Conservation (phyloP, 2,329 filamentous ascomycete genomes). For the Emergomyces orientalis region DNA sequence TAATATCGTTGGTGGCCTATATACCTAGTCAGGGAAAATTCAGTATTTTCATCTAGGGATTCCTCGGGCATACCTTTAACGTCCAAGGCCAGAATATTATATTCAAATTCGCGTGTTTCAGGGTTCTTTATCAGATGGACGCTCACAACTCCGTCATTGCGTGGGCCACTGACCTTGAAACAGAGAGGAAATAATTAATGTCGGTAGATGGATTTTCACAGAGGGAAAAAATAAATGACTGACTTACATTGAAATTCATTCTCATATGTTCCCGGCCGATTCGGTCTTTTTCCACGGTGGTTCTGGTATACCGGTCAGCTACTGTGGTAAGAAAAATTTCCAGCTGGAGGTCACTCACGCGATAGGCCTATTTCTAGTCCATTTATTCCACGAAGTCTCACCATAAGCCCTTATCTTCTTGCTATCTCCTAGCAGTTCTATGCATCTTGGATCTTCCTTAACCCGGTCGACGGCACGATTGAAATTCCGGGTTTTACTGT, state of each 20-base stretch:
- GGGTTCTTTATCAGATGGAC: conserved; percentile 66
- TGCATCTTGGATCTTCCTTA: conserved; percentile 60
- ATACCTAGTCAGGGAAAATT: background rate
- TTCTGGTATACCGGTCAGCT: conserved; percentile 41
- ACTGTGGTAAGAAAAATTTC: background rate
- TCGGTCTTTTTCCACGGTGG: conserved; percentile 58
- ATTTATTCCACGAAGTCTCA: conserved; percentile 70
- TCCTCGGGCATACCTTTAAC: conserved; percentile 48
- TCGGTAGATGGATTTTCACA: background rate
- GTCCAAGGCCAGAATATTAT: conserved; percentile 71
- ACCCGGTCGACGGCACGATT: conserved; percentile 76
- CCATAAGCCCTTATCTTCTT: conserved; percentile 73
- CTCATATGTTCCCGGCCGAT: conserved; percentile 69
- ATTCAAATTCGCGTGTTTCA: conserved; percentile 60
- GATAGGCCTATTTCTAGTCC: conserved; percentile 56
- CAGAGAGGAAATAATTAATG: conserved; percentile 24
- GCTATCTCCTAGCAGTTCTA: conserved; percentile 62
- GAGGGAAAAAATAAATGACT: background rate
- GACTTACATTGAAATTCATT: conserved; percentile 74
- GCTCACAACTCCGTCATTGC: conserved; percentile 61
- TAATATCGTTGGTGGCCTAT: conserved; percentile 37
- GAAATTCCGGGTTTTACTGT: conserved; percentile 80
- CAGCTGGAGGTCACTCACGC: conserved; percentile 30
- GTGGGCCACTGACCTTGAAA: conserved; percentile 62
- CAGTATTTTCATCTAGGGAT: conserved; percentile 1